These are phyloP conservation scores for Linnemannia elongata DNA, from an alignment of 192 early-diverging fungal genomes.

Conservation along the genomic window DNA sequence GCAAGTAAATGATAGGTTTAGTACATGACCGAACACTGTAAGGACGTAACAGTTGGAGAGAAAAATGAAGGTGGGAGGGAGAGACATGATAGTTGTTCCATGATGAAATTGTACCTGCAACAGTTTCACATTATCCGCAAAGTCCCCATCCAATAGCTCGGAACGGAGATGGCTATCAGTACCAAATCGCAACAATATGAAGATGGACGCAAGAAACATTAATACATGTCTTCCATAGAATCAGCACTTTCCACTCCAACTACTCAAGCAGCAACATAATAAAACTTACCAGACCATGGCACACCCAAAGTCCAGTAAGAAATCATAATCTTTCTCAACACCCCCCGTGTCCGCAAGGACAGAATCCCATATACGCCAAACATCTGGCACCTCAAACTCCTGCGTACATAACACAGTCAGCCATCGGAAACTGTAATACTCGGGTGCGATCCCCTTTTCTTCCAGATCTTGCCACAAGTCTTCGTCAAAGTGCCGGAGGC, in stretches of 20 bases:
- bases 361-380: constrained; percentile 86
- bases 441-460: constrained; percentile 73
- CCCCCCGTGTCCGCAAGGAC: constrained; percentile 75
- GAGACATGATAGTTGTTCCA: not conserved
- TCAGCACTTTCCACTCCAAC: not conserved
- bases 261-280: not conserved
- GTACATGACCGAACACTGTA: not conserved
- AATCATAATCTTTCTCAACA: constrained; percentile 59
- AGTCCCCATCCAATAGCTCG: constrained; percentile 69
- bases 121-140: constrained; percentile 72
- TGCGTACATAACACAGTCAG: constrained; percentile 82
- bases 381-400: constrained; percentile 83
- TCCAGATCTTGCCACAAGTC: constrained; percentile 74
- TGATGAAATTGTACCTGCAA: constrained; percentile 63
- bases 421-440: constrained; percentile 88
- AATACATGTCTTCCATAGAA: not conserved
- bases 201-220: not conserved
- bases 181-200: constrained; percentile 16
- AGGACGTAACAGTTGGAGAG: not conserved
- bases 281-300: constrained; percentile 77
- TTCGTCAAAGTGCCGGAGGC: constrained; percentile 68
- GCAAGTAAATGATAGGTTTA: constrained; percentile 12
- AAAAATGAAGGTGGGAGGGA: not conserved
- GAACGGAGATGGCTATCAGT: constrained; percentile 61
- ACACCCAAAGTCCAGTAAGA: constrained; percentile 80